These are phyloP conservation scores for Penicillium sp. DNA, from an alignment of 2,329 filamentous ascomycete species.

Conservation along the genomic window DNA sequence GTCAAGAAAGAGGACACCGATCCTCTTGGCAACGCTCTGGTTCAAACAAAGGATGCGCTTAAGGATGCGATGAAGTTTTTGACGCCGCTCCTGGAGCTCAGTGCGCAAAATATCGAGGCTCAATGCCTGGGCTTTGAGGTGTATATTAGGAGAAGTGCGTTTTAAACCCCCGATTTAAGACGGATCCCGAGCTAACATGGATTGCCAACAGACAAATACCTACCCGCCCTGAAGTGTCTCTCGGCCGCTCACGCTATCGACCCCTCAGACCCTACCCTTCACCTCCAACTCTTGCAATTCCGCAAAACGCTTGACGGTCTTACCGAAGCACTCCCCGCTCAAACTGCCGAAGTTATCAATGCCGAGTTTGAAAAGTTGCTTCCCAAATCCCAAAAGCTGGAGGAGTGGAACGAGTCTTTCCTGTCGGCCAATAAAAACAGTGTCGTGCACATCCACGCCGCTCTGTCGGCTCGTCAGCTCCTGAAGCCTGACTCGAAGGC, in stretches of 20 bases:
- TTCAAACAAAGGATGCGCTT: constrained; percentile 79
- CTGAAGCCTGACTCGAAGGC: constrained; percentile 62
- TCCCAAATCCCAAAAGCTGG: constrained; percentile 60
- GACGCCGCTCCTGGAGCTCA: constrained; percentile 77
- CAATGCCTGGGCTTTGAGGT: constrained; percentile 91
- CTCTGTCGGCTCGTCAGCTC: constrained; percentile 62
- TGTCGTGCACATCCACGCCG: constrained; percentile 65
- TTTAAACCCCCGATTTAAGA: not conserved
- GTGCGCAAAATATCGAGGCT: constrained; percentile 76
- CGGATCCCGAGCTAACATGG: constrained; percentile 28
- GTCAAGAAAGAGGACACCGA: constrained; percentile 89
- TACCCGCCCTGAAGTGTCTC: constrained; percentile 85
- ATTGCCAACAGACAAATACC: constrained; percentile 70
- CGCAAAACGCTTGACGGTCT: constrained; percentile 63
- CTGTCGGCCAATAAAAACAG: constrained; percentile 65
- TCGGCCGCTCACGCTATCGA: constrained; percentile 73
- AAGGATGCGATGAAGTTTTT: constrained; percentile 88
- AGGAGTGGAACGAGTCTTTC: constrained; percentile 70
- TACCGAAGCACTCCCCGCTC: constrained; percentile 63
- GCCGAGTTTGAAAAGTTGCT: constrained; percentile 67
- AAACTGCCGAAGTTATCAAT: constrained; percentile 71
- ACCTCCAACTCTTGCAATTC: constrained; percentile 75
- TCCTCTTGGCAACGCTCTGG: constrained; percentile 78
- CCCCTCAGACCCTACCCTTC: constrained; percentile 69
- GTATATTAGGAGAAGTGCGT: constrained; percentile 78